Evolutionary conservation across 2,329 filamentous ascomycete species (phyloP).

Genomic region (Fusarium sp.): DNA sequence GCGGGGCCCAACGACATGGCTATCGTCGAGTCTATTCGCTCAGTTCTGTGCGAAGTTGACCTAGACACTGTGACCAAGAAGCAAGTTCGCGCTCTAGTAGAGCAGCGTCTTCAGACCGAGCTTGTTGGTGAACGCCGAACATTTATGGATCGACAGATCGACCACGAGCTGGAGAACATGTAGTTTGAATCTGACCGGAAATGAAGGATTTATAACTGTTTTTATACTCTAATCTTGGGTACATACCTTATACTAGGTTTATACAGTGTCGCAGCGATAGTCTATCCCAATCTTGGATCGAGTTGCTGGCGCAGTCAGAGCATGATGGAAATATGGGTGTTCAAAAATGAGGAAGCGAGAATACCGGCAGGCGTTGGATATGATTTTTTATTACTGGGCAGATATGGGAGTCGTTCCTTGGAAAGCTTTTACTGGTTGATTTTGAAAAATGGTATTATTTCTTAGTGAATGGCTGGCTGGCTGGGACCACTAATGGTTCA

Average conservation of each 20-base stretch:
- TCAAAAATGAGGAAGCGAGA: slow-evolving; percentile 37
- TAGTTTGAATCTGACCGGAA: slow-evolving; percentile 51
- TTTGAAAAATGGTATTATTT: slow-evolving; percentile 35
- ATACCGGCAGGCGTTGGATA: slow-evolving; percentile 33
- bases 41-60: slow-evolving; percentile 86
- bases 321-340: slow-evolving; percentile 18
- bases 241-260: slow-evolving; percentile 35
- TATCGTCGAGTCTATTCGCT: slow-evolving; percentile 85
- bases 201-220: slow-evolving; percentile 6
- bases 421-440: slow-evolving; percentile 31
- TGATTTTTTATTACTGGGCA: slow-evolving; percentile 26
- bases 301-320: slow-evolving; percentile 13
- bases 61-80: slow-evolving; percentile 99
- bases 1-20: slow-evolving; percentile 78
- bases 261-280: slow-evolving; percentile 18
- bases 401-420: slow-evolving; percentile 37
- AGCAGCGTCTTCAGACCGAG: slow-evolving; percentile 92
- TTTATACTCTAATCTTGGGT: slow-evolving; percentile 30
- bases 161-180: slow-evolving; percentile 93
- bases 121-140: slow-evolving; percentile 83
- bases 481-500: slow-evolving; percentile 21
- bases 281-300: slow-evolving; percentile 2
- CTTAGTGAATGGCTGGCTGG: slow-evolving; percentile 35
- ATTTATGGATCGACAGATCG: slow-evolving; percentile 93
- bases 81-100: slow-evolving; percentile 88